Conservation (phyloP, 306 rosid species). For the Cucumis hystrix region DNA sequence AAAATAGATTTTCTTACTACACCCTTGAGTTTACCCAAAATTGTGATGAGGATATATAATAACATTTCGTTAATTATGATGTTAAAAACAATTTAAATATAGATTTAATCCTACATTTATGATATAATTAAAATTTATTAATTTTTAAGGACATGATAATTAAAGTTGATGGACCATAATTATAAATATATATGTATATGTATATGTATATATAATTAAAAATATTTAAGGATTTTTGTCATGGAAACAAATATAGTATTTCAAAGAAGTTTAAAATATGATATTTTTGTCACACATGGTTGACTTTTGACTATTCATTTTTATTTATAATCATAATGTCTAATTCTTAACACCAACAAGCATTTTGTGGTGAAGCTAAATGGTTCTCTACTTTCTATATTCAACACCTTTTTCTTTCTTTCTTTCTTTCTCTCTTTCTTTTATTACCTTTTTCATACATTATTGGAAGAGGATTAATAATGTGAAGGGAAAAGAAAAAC, state of each 20-base stretch:
- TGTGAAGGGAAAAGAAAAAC: background rate
- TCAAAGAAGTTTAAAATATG: background rate
- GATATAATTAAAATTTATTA: background rate
- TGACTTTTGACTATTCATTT: background rate
- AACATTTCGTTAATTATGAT: too few relatives aligned
- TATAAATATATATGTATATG: too few relatives aligned
- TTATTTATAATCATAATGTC: background rate
- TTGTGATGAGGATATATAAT: too few relatives aligned
- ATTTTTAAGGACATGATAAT: background rate
- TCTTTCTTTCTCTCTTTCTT: background rate
- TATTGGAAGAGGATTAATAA: background rate
- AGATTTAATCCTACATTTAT: background rate
- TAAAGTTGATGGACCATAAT: too few relatives aligned
- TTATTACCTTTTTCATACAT: background rate
- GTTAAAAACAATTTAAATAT: too few relatives aligned
- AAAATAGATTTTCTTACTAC: too few relatives aligned
- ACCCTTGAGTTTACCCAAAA: too few relatives aligned
- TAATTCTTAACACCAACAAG: background rate
- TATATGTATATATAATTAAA: too few relatives aligned
- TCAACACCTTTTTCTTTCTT: background rate
- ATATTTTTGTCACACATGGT: background rate
- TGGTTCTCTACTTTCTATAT: background rate
- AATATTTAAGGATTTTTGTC: background rate
- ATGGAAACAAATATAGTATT: background rate
- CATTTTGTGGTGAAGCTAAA: background rate